Evolutionary conservation across 148 eudicot species (phyloP).

Genomic region (Heliamphora exappendiculata): DNA sequence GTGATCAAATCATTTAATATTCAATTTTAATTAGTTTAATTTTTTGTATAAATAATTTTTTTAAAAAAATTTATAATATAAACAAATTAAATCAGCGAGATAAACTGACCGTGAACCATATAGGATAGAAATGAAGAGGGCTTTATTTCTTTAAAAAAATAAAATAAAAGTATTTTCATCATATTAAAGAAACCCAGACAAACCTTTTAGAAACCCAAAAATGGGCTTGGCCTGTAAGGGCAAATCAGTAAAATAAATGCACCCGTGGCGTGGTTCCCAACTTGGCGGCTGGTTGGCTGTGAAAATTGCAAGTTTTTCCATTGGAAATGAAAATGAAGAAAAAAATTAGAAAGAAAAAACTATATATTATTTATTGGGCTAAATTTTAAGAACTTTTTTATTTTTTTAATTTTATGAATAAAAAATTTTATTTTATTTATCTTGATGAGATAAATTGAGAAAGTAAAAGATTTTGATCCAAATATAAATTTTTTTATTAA

Average conservation of each 20-base stretch:
- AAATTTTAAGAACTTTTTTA: too few relatives aligned
- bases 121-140: background rate
- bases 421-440: too few relatives aligned
- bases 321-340: background rate
- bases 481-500: too few relatives aligned
- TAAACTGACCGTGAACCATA: background rate
- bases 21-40: background rate
- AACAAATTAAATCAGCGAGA: background rate
- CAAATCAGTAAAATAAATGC: background rate
- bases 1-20: background rate
- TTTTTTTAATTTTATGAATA: too few relatives aligned
- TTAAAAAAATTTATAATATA: background rate
- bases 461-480: too few relatives aligned
- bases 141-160: background rate
- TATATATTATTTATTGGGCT: background rate
- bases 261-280: background rate
- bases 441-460: too few relatives aligned
- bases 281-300: background rate
- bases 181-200: too few relatives aligned
- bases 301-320: background rate
- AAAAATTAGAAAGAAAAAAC: background rate
- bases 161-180: too few relatives aligned
- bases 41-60: background rate
- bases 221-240: too few relatives aligned
- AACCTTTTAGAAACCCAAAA: too few relatives aligned